These are phyloP conservation scores for Camellia lanceoleosa DNA, from an alignment of 148 eudicot species.

Conservation along the genomic window DNA sequence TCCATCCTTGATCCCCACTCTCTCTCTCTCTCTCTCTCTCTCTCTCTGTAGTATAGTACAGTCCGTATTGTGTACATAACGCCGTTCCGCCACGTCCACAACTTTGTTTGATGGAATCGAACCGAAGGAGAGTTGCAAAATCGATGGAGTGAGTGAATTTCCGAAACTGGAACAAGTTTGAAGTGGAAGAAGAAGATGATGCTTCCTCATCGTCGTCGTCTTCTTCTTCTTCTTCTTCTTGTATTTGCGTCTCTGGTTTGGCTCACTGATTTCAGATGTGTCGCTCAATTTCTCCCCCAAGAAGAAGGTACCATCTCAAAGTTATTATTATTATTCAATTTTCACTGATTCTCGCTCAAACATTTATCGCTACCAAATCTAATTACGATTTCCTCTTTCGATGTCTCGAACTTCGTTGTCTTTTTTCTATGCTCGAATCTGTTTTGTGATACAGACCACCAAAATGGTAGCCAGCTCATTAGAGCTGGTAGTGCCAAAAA, in stretches of 20 bases:
- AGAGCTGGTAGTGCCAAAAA: too few relatives aligned
- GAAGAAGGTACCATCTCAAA: slow-evolving; percentile 34
- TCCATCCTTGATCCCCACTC: neutral
- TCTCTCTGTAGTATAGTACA: neutral
- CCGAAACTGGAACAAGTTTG: neutral
- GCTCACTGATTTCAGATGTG: slow-evolving; percentile 17
- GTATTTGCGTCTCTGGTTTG: slow-evolving; percentile 12
- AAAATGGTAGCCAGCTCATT: too few relatives aligned
- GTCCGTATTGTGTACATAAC: neutral
- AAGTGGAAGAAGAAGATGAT: neutral
- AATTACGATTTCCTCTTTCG: neutral
- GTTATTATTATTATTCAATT: neutral
- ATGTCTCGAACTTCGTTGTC: neutral
- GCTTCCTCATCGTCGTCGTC: too few relatives aligned
- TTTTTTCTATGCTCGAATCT: neutral
- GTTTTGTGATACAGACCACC: neutral
- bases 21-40: neutral
- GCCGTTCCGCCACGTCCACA: neutral
- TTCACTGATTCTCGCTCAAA: neutral
- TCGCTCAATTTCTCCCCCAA: slow-evolving; percentile 35
- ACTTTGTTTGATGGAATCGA: neutral
- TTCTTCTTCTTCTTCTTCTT: neutral
- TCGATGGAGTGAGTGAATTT: neutral
- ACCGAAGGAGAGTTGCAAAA: neutral
- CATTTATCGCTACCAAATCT: too few relatives aligned